Evolutionary conservation across 805 yeast species (phyloP).

Genomic region (Kodamaea leandrae): DNA sequence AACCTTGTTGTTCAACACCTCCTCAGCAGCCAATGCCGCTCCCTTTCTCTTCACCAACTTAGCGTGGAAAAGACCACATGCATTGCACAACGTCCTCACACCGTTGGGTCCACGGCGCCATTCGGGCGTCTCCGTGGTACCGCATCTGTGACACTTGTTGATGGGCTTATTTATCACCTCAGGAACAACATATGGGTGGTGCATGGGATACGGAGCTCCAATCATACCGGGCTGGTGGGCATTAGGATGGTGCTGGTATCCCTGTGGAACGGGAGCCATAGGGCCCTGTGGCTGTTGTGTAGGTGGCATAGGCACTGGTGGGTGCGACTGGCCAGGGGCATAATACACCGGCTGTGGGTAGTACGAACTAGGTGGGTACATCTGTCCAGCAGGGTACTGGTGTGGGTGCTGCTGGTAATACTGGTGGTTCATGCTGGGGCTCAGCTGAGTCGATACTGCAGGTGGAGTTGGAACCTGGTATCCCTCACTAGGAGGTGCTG

Average conservation of each 20-base stretch:
- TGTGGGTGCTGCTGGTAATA: conserved; percentile 13
- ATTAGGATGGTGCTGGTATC: conserved; percentile 5
- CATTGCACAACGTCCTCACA: conserved; percentile 43
- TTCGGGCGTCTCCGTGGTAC: conserved; percentile 46
- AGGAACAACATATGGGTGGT: conserved; percentile 22
- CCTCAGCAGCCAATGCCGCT: conserved; percentile 28
- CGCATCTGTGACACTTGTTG: conserved; percentile 44
- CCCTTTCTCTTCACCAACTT: conserved; percentile 33
- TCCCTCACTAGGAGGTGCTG: background rate
- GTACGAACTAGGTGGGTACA: conserved; percentile 6
- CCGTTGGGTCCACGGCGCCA: conserved; percentile 47
- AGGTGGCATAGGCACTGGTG: conserved; percentile 4
- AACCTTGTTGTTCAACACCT: conserved; percentile 42
- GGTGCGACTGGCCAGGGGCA: conserved; percentile 2
- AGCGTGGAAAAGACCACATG: conserved; percentile 44
- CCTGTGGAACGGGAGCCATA: conserved; percentile 6
- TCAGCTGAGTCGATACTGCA: background rate
- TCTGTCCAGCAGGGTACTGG: conserved; percentile 2
- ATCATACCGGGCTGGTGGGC: conserved; percentile 1
- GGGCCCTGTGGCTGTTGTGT: conserved; percentile 4
- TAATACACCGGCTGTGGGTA: conserved; percentile 9
- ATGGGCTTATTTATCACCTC: conserved; percentile 34
- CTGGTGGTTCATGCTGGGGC: conserved; percentile 13
- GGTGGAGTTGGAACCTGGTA: background rate
- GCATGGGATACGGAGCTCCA: conserved; percentile 10